Percentiles rank a stretch among this genome's conserved stretches.
These are phyloP conservation scores for Spathaspora girioi DNA, from an alignment of 805 yeast genomes.

Conservation along the genomic window DNA sequence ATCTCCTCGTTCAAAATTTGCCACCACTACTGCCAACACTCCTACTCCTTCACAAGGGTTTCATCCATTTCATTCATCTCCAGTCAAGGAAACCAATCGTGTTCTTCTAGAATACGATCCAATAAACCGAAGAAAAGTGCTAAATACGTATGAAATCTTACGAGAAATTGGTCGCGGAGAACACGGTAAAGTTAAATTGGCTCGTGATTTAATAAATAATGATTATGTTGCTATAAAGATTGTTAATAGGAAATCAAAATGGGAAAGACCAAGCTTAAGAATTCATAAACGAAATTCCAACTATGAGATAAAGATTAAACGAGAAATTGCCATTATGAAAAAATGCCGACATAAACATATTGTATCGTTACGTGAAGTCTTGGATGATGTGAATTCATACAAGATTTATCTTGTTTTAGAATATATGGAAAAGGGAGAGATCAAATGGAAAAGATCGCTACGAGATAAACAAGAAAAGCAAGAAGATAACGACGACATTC, in stretches of 20 bases:
- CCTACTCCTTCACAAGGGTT: not conserved
- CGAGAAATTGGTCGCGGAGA: slow-evolving; percentile 93
- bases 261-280: slow-evolving; percentile 29
- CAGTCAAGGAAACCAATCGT: slow-evolving; percentile 78
- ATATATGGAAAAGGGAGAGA: slow-evolving; percentile 86
- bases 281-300: slow-evolving; percentile 13
- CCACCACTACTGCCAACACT: slow-evolving; percentile 3
- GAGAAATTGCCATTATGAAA: slow-evolving; percentile 45
- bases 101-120: slow-evolving; percentile 89
- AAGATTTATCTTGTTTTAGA: slow-evolving; percentile 90
- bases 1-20: slow-evolving; percentile 1
- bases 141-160: slow-evolving; percentile 87
- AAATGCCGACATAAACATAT: slow-evolving; percentile 44
- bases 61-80: slow-evolving; percentile 10
- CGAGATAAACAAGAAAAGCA: slow-evolving; percentile 13
- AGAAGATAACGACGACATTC: slow-evolving; percentile 42
- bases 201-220: slow-evolving; percentile 61
- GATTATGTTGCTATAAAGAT: slow-evolving; percentile 89
- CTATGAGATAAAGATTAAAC: slow-evolving; percentile 33
- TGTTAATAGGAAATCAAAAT: slow-evolving; percentile 62
- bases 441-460: slow-evolving; percentile 58
- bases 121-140: slow-evolving; percentile 68
- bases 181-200: slow-evolving; percentile 96
- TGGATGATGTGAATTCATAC: slow-evolving; percentile 78
- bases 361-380: slow-evolving; percentile 51